A percentile compares a stretch with the other conserved stretches of the same genome.
phyloP scores from a whole-genome alignment of 768 basidiomycete genomes.

The Lactarius evosmus region DNA sequence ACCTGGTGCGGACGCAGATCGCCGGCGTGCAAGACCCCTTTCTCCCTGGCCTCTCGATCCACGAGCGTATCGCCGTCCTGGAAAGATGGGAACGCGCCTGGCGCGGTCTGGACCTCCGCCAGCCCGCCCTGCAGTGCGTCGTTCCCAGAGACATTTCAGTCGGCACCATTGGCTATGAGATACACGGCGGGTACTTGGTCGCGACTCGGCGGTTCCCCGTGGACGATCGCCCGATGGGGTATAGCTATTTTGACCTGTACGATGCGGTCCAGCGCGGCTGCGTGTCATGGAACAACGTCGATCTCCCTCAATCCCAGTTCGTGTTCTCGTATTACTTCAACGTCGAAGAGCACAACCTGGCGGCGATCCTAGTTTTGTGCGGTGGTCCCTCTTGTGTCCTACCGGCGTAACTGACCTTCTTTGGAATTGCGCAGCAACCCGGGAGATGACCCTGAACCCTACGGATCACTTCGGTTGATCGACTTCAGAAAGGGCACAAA shows the following conservation, averaged over 20 bases:
- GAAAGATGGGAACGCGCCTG: slow-evolving; percentile 21
- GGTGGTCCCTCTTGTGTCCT: neutral
- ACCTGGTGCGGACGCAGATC: slow-evolving; percentile 18
- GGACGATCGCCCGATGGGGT: slow-evolving; percentile 24
- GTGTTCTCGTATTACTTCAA: slow-evolving; percentile 18
- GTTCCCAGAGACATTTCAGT: slow-evolving; percentile 13
- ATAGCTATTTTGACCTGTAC: slow-evolving; percentile 16
- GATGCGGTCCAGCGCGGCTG: slow-evolving; percentile 8
- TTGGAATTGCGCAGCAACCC: slow-evolving; percentile 6
- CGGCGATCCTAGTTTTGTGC: slow-evolving; percentile 22
- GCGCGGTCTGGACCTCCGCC: slow-evolving; percentile 16
- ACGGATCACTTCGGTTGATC: slow-evolving; percentile 11
- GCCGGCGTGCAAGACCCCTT: slow-evolving; percentile 21
- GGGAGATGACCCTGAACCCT: slow-evolving; percentile 14
- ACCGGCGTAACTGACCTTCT: neutral
- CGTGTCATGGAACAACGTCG: slow-evolving; percentile 14
- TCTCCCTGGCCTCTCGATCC: slow-evolving; percentile 11
- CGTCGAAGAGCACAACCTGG: slow-evolving; percentile 20
- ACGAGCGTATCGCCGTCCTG: slow-evolving; percentile 16
- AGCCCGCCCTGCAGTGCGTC: slow-evolving; percentile 17
- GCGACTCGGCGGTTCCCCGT: slow-evolving; percentile 12
- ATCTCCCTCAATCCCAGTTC: slow-evolving; percentile 18
- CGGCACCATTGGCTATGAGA: slow-evolving; percentile 18
- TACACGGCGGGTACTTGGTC: slow-evolving; percentile 21
- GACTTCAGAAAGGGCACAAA: slow-evolving; percentile 14